Conservation (phyloP, 306 rosid genomes). For the Clitoria ternatea region DNA sequence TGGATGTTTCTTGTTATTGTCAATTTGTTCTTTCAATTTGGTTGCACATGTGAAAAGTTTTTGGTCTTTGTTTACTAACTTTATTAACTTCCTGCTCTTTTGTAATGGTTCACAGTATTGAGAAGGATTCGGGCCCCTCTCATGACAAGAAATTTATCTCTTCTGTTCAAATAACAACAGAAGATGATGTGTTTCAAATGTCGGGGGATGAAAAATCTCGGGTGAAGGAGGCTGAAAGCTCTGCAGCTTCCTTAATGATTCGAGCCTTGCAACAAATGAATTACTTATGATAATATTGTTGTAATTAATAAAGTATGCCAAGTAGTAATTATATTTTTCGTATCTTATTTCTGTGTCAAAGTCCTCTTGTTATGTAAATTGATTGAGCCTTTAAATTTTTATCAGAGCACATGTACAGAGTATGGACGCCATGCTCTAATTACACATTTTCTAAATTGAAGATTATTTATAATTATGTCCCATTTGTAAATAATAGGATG, state of each 20-base stretch:
- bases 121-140: conserved; percentile 52
- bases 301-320: neutral
- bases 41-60: neutral
- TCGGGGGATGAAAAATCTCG: conserved; percentile 29
- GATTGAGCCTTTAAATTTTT: too few relatives aligned
- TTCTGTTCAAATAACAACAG: conserved; percentile 40
- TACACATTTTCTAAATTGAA: too few relatives aligned
- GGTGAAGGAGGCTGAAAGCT: conserved; percentile 52
- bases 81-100: too few relatives aligned
- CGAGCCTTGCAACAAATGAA: conserved; percentile 38
- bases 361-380: too few relatives aligned
- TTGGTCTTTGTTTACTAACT: neutral
- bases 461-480: too few relatives aligned
- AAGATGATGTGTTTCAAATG: conserved; percentile 17
- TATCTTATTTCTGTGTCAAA: too few relatives aligned
- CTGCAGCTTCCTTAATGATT: conserved; percentile 71
- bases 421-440: too few relatives aligned
- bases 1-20: too few relatives aligned
- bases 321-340: too few relatives aligned
- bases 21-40: neutral
- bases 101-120: conserved; percentile 41
- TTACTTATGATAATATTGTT: conserved; percentile 6
- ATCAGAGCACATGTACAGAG: too few relatives aligned
- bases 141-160: conserved; percentile 48
- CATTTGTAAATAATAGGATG: too few relatives aligned